Conservation (phyloP, 208 protist species). For the Leishmania aethiopica region DNA sequence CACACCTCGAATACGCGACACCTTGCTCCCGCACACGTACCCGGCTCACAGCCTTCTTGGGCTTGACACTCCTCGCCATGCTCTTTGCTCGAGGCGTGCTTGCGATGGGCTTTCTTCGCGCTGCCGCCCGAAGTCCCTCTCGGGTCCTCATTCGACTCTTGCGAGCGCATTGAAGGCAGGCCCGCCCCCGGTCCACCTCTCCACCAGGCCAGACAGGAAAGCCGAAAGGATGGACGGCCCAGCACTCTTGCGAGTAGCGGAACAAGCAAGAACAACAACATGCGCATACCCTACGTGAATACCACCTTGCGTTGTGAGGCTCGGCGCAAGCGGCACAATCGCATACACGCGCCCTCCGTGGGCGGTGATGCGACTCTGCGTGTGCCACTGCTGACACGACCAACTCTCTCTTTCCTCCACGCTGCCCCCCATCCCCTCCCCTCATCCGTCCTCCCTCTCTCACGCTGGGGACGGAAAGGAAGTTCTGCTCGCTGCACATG, state of each 20-base stretch:
- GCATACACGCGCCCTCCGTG: neutral
- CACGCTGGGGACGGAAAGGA: neutral
- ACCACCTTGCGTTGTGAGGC: neutral
- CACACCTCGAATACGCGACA: neutral
- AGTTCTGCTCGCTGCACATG: neutral
- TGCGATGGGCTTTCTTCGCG: neutral
- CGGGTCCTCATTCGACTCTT: neutral
- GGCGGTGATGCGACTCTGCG: neutral
- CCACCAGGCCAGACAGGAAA: neutral
- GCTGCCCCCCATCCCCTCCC: neutral
- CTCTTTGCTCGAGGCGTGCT: no score
- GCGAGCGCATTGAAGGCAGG: neutral
- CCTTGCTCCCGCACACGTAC: neutral
- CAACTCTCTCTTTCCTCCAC: conserved; percentile 4
- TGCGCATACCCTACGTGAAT: neutral
- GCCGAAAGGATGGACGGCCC: neutral
- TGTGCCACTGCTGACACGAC: neutral
- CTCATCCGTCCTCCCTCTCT: neutral
- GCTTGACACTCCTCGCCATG: no score
- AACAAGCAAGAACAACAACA: neutral
- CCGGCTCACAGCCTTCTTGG: neutral
- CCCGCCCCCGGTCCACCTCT: neutral
- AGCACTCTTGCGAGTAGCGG: neutral
- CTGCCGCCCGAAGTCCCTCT: neutral
- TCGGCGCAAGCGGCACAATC: neutral